Base-by-base conservation (phyloP, 1,284 basidiomycete species). In the Omphalotus olearius region DNA sequence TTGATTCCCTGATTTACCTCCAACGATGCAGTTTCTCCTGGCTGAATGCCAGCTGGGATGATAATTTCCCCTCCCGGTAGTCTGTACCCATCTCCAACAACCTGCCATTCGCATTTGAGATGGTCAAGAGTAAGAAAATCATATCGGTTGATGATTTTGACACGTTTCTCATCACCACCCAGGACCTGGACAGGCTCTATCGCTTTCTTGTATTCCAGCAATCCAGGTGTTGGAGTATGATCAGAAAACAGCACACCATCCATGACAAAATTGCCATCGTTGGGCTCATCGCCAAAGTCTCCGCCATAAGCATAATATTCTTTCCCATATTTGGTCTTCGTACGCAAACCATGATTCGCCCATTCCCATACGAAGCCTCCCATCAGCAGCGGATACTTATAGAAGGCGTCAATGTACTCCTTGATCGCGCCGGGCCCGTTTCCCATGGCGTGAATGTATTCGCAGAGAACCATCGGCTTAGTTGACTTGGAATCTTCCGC, bases 231-330 rank as follows among this genome's bases (percentile, higher is more conserved):
- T 16, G 53, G 47, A 4, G 44, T 51, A 26, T 55, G 30, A 35
- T 55, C 33, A 23, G 53, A 55, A 14, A 42, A 38, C 20, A 42
- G 44, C n/a, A 51, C n/a, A 3, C 53, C 53, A 28, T 55, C 53
- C 53, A 55, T 51, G 3, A 55, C 53, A 48, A 55, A 55, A 45
- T 55, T 55, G 7, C 45, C 42, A 28, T 55, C 53, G 33, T 55
- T 50, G 11, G 53, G 53, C 5, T 43, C 35, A 17, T 55, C 49
- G 9, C 49, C 45, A 51, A 55, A 55, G 25, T 55, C 53, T 6
- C 53, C 53, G 17, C 53, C 53, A 26, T 55, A 55, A 28, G 50
- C 53, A 47, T 47, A 55, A 26, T 50, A 55, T n/a, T 36, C 16
- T 33, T 47, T 44, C 18, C 33, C 49, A 25, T 50, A 25, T 16